Conservation (phyloP, 768 basidiomycete species). For the Tricholoma bakamatsutake region DNA sequence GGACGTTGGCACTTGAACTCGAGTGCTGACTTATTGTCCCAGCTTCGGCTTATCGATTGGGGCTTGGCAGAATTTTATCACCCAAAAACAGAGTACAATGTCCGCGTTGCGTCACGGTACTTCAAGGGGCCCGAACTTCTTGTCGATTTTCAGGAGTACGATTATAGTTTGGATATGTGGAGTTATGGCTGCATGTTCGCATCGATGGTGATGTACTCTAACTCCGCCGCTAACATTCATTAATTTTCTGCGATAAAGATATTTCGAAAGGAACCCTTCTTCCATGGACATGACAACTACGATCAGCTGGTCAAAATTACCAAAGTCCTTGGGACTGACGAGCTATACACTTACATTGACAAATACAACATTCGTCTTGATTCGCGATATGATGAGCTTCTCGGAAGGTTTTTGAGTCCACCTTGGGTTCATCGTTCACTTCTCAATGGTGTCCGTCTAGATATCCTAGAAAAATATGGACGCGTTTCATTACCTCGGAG, state of each 20-base stretch:
- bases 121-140: conserved; percentile 97
- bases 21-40: conserved; percentile 11
- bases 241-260: conserved; percentile 48
- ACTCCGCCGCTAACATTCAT: conserved; percentile 6
- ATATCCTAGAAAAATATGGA: conserved; percentile 94
- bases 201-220: conserved; percentile 68
- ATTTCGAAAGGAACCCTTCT: conserved; percentile 98
- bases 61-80: conserved; percentile 98
- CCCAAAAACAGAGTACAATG: conserved; percentile 96
- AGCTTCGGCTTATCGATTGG: conserved; percentile 98
- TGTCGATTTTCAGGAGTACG: conserved; percentile 98
- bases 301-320: conserved; percentile 98
- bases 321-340: conserved; percentile 96
- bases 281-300: conserved; percentile 98
- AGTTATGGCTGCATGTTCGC: conserved; percentile 99
- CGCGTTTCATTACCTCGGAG: conserved; percentile 89
- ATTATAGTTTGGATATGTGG: conserved; percentile 99
- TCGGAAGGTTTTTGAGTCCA: conserved; percentile 57
- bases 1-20: not conserved
- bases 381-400: conserved; percentile 91
- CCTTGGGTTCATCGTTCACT: conserved; percentile 2
- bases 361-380: conserved; percentile 95
- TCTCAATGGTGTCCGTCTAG: conserved; percentile 30
- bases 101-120: conserved; percentile 94
- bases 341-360: conserved; percentile 86